Percentiles rank a stretch among this genome's conserved stretches.
phyloP scores from a whole-genome alignment of 495 filamentous ascomycete species.

The Tuber indicum region DNA sequence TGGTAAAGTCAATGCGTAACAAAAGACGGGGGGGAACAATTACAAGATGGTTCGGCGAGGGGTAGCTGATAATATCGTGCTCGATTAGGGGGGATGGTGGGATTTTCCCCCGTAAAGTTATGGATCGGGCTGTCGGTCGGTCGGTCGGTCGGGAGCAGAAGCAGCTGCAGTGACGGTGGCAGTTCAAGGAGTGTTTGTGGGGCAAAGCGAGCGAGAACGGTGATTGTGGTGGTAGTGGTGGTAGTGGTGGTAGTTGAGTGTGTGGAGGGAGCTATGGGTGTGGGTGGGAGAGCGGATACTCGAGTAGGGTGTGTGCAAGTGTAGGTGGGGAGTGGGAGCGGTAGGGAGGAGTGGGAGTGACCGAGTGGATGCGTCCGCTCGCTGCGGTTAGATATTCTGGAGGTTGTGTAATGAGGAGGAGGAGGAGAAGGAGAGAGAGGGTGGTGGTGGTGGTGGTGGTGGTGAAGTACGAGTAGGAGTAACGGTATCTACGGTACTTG shows the following conservation, averaged over 20 bases:
- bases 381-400: not conserved
- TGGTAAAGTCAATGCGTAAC: conserved; percentile 34
- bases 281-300: not conserved
- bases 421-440: not conserved
- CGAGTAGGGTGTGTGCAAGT: not conserved
- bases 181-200: conserved; percentile 16
- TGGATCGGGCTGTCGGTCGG: not conserved
- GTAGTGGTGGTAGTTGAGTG: too few relatives aligned
- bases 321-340: not conserved
- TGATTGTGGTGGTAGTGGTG: not conserved
- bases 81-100: not conserved
- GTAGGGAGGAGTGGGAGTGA: not conserved
- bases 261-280: too few relatives aligned
- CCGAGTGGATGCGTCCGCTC: not conserved
- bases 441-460: not conserved
- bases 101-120: not conserved
- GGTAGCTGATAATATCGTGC: not conserved
- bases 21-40: conserved; percentile 19
- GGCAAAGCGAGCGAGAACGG: not conserved
- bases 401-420: not conserved
- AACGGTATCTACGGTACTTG: conserved; percentile 1
- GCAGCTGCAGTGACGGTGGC: conserved; percentile 23
- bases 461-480: too few relatives aligned
- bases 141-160: not conserved
- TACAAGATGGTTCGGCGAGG: not conserved